These are phyloP conservation scores for Ceratocystis eucalypticola DNA, from an alignment of 2,329 filamentous ascomycete species.

Conservation along the genomic window DNA sequence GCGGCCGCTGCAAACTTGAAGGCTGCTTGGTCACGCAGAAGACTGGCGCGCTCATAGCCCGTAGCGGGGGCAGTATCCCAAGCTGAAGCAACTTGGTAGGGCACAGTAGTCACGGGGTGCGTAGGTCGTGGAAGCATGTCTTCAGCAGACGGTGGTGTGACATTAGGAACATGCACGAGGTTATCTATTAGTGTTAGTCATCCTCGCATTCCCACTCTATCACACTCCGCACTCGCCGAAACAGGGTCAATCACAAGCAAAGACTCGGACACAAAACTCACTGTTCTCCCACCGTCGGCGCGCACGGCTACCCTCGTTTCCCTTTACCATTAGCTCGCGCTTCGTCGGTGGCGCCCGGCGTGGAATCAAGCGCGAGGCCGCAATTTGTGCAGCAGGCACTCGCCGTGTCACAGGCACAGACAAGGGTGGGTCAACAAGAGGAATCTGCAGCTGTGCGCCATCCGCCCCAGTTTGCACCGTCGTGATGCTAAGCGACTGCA, in stretches of 20 bases:
- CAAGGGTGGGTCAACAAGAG: constrained; percentile 47
- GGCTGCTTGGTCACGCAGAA: constrained; percentile 34
- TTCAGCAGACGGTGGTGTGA: constrained; percentile 61
- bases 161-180: constrained; percentile 74
- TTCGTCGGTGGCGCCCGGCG: constrained; percentile 36
- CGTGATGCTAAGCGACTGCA: constrained; percentile 42
- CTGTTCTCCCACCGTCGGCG: constrained; percentile 91
- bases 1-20: constrained; percentile 33
- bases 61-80: constrained; percentile 49
- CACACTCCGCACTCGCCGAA: too few relatives aligned
- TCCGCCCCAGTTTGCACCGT: constrained; percentile 39
- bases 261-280: constrained; percentile 30
- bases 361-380: constrained; percentile 23
- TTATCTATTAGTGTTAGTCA: constrained; percentile 46
- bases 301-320: constrained; percentile 78
- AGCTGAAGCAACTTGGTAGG: constrained; percentile 76
- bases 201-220: background rate
- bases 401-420: background rate
- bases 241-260: background rate
- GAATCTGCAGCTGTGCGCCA: constrained; percentile 55
- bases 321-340: constrained; percentile 68
- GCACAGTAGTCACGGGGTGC: constrained; percentile 62
- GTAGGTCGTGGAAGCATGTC: constrained; percentile 80
- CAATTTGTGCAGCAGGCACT: constrained; percentile 1
- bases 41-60: constrained; percentile 20